These are phyloP conservation scores for Trichophyton verrucosum DNA, from an alignment of 2,329 filamentous ascomycete species.

Conservation along the genomic window DNA sequence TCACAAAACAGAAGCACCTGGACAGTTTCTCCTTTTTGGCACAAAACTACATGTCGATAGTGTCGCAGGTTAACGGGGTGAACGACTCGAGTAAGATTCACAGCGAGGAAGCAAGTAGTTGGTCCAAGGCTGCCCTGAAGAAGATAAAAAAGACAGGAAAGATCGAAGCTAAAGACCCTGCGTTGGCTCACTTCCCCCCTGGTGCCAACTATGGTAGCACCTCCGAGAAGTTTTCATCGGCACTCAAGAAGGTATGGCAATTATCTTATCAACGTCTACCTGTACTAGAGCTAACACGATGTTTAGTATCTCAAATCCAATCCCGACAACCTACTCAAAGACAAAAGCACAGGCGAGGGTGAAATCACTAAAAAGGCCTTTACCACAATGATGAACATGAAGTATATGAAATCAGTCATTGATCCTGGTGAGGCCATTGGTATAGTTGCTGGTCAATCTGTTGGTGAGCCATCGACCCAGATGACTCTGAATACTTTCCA, in stretches of 20 bases:
- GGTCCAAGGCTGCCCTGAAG: constrained; percentile 60
- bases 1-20: constrained; percentile 86
- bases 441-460: constrained; percentile 89
- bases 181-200: constrained; percentile 60
- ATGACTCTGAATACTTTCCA: constrained; percentile 99
- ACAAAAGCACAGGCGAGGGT: constrained; percentile 44
- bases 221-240: constrained; percentile 71
- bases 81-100: constrained; percentile 44
- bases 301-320: constrained; percentile 64
- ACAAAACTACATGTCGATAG: constrained; percentile 70
- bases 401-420: constrained; percentile 82
- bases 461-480: constrained; percentile 94
- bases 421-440: constrained; percentile 95
- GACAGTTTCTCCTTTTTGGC: constrained; percentile 82
- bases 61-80: constrained; percentile 60
- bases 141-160: constrained; percentile 62
- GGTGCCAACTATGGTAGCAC: constrained; percentile 65
- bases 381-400: constrained; percentile 73
- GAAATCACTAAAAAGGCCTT: constrained; percentile 58
- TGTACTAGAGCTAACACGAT: background rate
- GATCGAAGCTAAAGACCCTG: constrained; percentile 59
- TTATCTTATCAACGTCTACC: background rate
- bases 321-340: constrained; percentile 45
- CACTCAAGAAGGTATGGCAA: constrained; percentile 46
- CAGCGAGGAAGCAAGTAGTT: constrained; percentile 52